Conservation (phyloP, 2,329 filamentous ascomycete species). For the Orbilia oligospora region DNA sequence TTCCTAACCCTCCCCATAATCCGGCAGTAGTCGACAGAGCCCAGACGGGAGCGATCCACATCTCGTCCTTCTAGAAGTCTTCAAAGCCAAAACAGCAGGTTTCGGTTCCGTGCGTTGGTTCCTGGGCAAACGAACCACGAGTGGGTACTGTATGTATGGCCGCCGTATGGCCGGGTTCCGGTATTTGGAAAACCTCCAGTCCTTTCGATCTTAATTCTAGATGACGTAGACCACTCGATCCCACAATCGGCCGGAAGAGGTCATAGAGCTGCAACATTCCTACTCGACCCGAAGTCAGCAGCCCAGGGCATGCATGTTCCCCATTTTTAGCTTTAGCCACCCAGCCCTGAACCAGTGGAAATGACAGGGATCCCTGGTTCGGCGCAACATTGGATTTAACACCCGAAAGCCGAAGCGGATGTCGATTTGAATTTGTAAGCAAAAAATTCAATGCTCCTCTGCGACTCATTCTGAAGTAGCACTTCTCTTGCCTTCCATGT, state of each 20-base stretch:
- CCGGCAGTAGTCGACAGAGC: conserved; percentile 23
- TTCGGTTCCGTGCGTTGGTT: conserved; percentile 13
- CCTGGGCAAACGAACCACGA: conserved; percentile 33
- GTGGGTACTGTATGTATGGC: too few species aligned
- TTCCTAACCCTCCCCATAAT: background rate
- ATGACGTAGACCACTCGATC: conserved; percentile 40
- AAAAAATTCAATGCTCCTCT: conserved; percentile 15
- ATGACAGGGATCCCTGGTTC: conserved; percentile 52
- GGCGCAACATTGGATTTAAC: conserved; percentile 60
- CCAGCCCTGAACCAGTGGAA: conserved; percentile 10
- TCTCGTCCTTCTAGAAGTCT: conserved; percentile 50
- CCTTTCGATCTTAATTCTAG: background rate
- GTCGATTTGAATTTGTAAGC: conserved; percentile 59
- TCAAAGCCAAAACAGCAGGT: conserved; percentile 46
- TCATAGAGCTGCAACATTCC: conserved; percentile 23
- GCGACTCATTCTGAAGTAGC: conserved; percentile 30
- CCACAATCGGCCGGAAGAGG: conserved; percentile 25
- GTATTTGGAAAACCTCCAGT: background rate
- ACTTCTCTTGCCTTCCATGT: conserved; percentile 52
- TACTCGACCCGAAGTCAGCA: conserved; percentile 45
- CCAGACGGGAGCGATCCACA: conserved; percentile 50
- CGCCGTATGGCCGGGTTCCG: too few species aligned
- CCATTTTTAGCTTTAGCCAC: conserved; percentile 49
- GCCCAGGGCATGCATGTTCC: conserved; percentile 30
- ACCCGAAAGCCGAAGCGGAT: conserved; percentile 58